These are phyloP conservation scores for Casuarina cunninghamiana DNA, from an alignment of 306 rosid species.

Conservation along the genomic window DNA sequence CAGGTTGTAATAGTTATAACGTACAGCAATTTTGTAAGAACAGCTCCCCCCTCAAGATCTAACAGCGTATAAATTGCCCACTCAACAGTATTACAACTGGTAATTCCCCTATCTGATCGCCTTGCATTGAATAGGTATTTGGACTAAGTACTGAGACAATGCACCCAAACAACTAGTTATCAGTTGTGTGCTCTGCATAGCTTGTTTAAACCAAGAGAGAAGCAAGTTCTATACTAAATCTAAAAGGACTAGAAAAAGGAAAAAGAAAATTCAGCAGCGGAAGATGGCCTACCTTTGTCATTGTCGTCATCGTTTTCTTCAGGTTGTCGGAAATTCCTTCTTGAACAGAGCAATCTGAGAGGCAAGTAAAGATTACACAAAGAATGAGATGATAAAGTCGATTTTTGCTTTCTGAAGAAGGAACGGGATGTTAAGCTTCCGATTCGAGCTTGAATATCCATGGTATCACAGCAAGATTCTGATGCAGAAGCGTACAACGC, in stretches of 20 bases:
- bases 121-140: neutral
- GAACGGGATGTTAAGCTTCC: slow-evolving; percentile 42
- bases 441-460: slow-evolving; percentile 55
- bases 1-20: neutral
- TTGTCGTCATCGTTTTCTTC: slow-evolving; percentile 36
- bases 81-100: no score
- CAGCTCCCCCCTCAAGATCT: no score
- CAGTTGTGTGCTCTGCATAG: no score
- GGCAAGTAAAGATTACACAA: slow-evolving; percentile 24
- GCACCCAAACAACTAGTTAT: neutral
- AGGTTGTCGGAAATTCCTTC: slow-evolving; percentile 47
- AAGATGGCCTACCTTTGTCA: slow-evolving; percentile 32
- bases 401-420: slow-evolving; percentile 30
- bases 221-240: neutral
- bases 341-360: slow-evolving; percentile 42
- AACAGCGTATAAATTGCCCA: no score
- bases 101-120: neutral
- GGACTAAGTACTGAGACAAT: neutral
- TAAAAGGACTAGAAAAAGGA: neutral
- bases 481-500: neutral
- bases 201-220: neutral
- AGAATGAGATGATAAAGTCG: slow-evolving; percentile 25
- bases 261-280: neutral
- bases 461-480: slow-evolving; percentile 32
- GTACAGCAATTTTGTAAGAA: no score